Conservation (phyloP, 2,329 filamentous ascomycete genomes). For the Colletotrichum ledebouriae region DNA sequence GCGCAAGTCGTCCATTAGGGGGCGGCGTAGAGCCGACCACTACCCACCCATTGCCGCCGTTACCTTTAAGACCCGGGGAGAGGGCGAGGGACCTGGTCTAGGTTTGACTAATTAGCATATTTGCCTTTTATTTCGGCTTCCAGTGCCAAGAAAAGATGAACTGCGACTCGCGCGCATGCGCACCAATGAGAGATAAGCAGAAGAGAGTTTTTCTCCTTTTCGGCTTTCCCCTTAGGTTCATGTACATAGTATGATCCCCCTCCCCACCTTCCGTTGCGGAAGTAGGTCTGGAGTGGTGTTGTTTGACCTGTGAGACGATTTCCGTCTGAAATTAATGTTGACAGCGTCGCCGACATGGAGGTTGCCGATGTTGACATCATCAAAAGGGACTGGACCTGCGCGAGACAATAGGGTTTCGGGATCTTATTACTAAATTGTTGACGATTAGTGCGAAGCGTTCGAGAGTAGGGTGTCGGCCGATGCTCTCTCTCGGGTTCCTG, state of each 20-base stretch:
- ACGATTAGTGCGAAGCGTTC: not conserved
- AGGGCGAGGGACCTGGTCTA: not conserved
- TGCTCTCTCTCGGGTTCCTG: not conserved
- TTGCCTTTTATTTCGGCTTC: not conserved
- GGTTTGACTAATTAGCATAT: not conserved
- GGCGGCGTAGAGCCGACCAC: constrained; percentile 29
- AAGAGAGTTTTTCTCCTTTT: constrained; percentile 6
- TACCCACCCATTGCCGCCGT: constrained; percentile 12
- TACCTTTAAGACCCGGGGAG: not conserved
- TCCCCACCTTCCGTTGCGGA: constrained; percentile 9
- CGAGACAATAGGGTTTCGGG: constrained; percentile 9
- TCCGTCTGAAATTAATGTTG: constrained; percentile 8
- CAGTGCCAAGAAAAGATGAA: constrained; percentile 27
- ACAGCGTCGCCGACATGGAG: not conserved
- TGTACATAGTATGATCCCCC: too few species aligned
- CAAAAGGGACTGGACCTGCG: not conserved
- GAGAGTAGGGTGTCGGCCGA: not conserved
- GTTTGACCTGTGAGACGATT: not conserved
- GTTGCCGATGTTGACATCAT: constrained; percentile 6
- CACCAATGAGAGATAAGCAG: constrained; percentile 4
- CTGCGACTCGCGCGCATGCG: constrained; percentile 26
- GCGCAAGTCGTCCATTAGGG: not conserved
- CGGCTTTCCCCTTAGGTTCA: not conserved
- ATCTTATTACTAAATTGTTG: constrained; percentile 8
- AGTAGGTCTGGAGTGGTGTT: not conserved